A percentile compares a stretch with the other conserved stretches of the same genome.
Conservation (phyloP, 495 filamentous ascomycete genomes). For the Neurospora sp. region DNA sequence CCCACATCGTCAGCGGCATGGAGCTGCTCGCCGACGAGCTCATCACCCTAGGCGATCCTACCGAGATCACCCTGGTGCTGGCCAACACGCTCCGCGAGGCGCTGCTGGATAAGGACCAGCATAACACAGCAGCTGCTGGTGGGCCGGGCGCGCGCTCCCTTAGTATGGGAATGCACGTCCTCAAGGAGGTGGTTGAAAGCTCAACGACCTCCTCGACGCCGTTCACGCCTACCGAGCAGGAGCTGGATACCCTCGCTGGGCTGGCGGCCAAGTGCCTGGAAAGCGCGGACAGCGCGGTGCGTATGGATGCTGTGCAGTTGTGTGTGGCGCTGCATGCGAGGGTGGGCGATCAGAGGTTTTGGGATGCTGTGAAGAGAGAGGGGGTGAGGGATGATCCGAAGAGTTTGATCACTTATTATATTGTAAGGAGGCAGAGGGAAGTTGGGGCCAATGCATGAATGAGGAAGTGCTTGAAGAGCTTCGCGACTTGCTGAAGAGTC, state of each 20-base stretch:
- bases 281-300: slow-evolving; percentile 63
- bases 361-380: slow-evolving; percentile 43
- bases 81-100: slow-evolving; percentile 27
- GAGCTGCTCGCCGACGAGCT: slow-evolving; percentile 45
- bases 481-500: not conserved
- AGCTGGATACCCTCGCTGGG: slow-evolving; percentile 38
- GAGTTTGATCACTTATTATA: slow-evolving; percentile 75
- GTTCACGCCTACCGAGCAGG: slow-evolving; percentile 32
- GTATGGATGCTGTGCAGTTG: slow-evolving; percentile 67
- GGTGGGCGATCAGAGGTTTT: slow-evolving; percentile 55
- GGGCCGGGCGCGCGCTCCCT: slow-evolving; percentile 19
- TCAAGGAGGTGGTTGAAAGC: slow-evolving; percentile 40
- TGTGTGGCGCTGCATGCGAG: slow-evolving; percentile 64
- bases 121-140: slow-evolving; percentile 12
- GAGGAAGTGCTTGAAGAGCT: not conserved
- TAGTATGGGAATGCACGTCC: slow-evolving; percentile 52
- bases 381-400: slow-evolving; percentile 56
- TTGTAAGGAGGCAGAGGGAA: slow-evolving; percentile 54
- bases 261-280: slow-evolving; percentile 54
- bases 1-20: slow-evolving; percentile 43
- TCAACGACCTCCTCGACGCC: slow-evolving; percentile 10
- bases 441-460: not conserved
- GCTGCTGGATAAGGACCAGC: not conserved
- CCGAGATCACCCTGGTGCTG: slow-evolving; percentile 37
- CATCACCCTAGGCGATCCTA: slow-evolving; percentile 39